phyloP scores from a whole-genome alignment of 2,329 filamentous ascomycete species.

The Fusarium tjaetaba region DNA sequence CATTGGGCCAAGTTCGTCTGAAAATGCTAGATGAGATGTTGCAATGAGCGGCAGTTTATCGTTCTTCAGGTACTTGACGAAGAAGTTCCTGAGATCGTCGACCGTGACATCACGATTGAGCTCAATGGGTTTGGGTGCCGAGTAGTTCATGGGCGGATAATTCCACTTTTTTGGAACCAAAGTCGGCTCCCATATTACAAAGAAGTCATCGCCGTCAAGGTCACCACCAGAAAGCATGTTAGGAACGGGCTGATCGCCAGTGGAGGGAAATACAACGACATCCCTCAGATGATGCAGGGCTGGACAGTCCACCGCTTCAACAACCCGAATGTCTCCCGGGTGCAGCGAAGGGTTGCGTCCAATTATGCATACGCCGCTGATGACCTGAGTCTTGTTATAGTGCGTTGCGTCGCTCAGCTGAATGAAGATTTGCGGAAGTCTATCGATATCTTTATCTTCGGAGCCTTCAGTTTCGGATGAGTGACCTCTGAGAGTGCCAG shows the following conservation, averaged over 20 bases:
- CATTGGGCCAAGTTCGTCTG: conserved; percentile 76
- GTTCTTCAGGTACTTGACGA: conserved; percentile 92
- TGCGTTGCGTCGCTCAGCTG: conserved; percentile 74
- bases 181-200: conserved; percentile 87
- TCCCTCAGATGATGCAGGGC: conserved; percentile 81
- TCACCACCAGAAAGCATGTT: conserved; percentile 98
- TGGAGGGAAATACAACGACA: conserved; percentile 87
- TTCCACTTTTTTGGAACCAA: conserved; percentile 79
- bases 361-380: conserved; percentile 82
- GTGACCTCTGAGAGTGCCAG: conserved; percentile 77
- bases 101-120: conserved; percentile 72
- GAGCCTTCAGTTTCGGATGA: conserved; percentile 57
- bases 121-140: conserved; percentile 63
- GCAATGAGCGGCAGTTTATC: conserved; percentile 85
- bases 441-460: conserved; percentile 55
- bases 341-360: conserved; percentile 95
- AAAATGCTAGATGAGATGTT: conserved; percentile 79
- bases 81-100: conserved; percentile 82
- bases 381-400: conserved; percentile 66
- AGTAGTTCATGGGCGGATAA: conserved; percentile 80
- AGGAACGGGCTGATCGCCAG: conserved; percentile 83
- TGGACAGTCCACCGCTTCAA: conserved; percentile 81
- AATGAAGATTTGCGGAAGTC: conserved; percentile 87
- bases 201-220: conserved; percentile 94
- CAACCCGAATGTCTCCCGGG: conserved; percentile 89